A percentile compares a stretch with the other conserved stretches of the same genome.
Evolutionary conservation across 805 yeast species (phyloP).

Genomic region (Peterozyma toletana): DNA sequence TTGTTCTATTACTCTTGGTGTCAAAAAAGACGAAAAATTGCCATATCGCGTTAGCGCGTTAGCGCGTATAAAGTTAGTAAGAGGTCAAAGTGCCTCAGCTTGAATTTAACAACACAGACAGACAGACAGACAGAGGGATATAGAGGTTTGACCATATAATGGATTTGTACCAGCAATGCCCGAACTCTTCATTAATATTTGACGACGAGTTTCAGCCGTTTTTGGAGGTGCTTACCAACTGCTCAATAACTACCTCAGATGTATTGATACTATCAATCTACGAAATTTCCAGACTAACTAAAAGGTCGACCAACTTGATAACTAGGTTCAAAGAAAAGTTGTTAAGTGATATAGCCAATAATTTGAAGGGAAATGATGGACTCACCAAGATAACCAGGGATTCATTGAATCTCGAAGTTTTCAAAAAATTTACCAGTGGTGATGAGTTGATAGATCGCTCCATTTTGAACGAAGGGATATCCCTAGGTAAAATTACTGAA

Average conservation of each 20-base stretch:
- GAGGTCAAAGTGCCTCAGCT: too few relatives aligned
- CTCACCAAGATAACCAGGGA: constrained; percentile 1
- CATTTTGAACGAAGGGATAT: constrained; percentile 49
- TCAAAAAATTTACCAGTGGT: constrained; percentile 40
- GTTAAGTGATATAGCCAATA: constrained; percentile 2
- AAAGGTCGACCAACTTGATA: constrained; percentile 3
- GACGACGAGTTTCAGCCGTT: constrained; percentile 5
- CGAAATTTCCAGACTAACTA: constrained; percentile 3
- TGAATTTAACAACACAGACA: too few relatives aligned
- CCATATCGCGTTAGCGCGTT: too few relatives aligned
- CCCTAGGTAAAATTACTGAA: constrained; percentile 55
- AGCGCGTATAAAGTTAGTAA: too few relatives aligned
- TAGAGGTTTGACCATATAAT: background rate
- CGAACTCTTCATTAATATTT: constrained; percentile 6
- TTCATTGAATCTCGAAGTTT: constrained; percentile 9
- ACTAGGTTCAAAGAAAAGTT: constrained; percentile 6
- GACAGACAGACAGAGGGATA: too few relatives aligned
- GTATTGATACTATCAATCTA: background rate
- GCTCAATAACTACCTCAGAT: constrained; percentile 2
- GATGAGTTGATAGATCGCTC: constrained; percentile 37
- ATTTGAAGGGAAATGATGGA: constrained; percentile 4
- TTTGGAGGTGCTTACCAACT: constrained; percentile 1
- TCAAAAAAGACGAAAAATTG: too few relatives aligned
- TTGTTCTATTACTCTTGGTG: too few relatives aligned
- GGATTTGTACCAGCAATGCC: constrained; percentile 11